These are phyloP conservation scores for Candida multigemmis DNA, from an alignment of 805 yeast genomes.

Conservation along the genomic window DNA sequence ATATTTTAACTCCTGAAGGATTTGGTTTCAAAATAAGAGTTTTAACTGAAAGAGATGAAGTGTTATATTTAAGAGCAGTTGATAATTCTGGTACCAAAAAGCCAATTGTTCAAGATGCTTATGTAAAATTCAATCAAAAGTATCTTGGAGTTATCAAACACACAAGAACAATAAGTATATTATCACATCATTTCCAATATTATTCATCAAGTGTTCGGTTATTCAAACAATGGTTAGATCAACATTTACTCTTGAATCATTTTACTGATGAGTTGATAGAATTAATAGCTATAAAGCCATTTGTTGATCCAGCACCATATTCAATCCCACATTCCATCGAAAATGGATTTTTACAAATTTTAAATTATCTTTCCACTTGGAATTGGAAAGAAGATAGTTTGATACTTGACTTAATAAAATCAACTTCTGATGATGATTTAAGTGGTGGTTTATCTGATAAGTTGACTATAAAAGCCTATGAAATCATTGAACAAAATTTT, in stretches of 20 bases:
- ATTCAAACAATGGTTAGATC: constrained; percentile 83
- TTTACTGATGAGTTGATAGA: constrained; percentile 76
- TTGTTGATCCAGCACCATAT: constrained; percentile 84
- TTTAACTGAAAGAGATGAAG: constrained; percentile 76
- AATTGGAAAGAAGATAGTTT: constrained; percentile 90
- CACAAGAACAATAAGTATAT: constrained; percentile 64
- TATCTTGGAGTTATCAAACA: constrained; percentile 69
- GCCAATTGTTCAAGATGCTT: constrained; percentile 49
- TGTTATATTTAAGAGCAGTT: constrained; percentile 63
- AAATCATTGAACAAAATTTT: constrained; percentile 55
- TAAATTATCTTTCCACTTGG: constrained; percentile 73
- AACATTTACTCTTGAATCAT: constrained; percentile 66
- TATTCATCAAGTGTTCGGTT: constrained; percentile 76
- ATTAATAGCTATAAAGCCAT: constrained; percentile 71
- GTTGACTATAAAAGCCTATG: constrained; percentile 52
- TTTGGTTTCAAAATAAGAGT: constrained; percentile 75
- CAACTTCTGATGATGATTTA: constrained; percentile 15
- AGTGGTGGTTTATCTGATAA: constrained; percentile 46
- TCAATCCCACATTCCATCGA: constrained; percentile 69
- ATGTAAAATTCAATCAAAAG: constrained; percentile 54
- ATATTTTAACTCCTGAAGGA: constrained; percentile 80
- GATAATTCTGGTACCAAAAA: constrained; percentile 55
- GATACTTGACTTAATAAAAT: constrained; percentile 64
- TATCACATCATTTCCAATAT: constrained; percentile 63
- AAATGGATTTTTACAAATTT: constrained; percentile 70